Percentiles rank a stretch among this genome's conserved stretches.
These are phyloP conservation scores for Thozetella sp. DNA, from an alignment of 495 filamentous ascomycete genomes.

Conservation along the genomic window DNA sequence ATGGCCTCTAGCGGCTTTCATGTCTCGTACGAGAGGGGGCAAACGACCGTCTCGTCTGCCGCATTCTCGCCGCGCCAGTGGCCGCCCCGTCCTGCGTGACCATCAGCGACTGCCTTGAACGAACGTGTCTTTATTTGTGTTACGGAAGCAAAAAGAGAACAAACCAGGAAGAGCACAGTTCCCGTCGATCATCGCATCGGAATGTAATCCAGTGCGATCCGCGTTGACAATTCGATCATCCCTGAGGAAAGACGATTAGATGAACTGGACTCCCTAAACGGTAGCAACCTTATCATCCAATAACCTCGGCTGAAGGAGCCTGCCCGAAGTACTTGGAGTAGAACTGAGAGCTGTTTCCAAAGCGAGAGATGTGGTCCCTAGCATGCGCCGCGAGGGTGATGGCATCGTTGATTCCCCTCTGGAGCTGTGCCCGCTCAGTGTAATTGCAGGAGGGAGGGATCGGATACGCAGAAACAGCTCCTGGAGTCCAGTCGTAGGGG, in stretches of 20 bases:
- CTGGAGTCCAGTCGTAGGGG: constrained; percentile 14
- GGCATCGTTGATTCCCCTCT: constrained; percentile 47
- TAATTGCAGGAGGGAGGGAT: constrained; percentile 60
- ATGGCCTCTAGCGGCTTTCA: constrained; percentile 51
- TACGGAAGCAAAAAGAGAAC: not conserved
- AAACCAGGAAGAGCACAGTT: constrained; percentile 40
- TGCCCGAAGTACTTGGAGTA: constrained; percentile 62
- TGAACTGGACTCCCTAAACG: no score
- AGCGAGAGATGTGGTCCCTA: constrained; percentile 45
- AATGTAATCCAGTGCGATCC: constrained; percentile 48
- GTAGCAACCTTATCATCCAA: constrained; percentile 52
- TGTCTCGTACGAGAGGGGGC: constrained; percentile 50
- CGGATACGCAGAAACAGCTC: constrained; percentile 24
- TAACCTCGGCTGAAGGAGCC: constrained; percentile 43
- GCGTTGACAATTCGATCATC: constrained; percentile 47
- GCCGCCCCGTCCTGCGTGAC: constrained; percentile 54
- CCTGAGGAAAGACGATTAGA: not conserved
- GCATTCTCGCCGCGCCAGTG: constrained; percentile 62
- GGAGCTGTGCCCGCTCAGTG: constrained; percentile 49
- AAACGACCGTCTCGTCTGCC: constrained; percentile 63
- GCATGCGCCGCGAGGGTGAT: constrained; percentile 49
- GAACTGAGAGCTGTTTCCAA: constrained; percentile 49
- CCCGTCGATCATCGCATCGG: constrained; percentile 60
- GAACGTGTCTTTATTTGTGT: constrained; percentile 7
- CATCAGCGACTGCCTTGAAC: no score